Conservation (phyloP, 257 asterid species). For the Nicotiana tabacum region DNA sequence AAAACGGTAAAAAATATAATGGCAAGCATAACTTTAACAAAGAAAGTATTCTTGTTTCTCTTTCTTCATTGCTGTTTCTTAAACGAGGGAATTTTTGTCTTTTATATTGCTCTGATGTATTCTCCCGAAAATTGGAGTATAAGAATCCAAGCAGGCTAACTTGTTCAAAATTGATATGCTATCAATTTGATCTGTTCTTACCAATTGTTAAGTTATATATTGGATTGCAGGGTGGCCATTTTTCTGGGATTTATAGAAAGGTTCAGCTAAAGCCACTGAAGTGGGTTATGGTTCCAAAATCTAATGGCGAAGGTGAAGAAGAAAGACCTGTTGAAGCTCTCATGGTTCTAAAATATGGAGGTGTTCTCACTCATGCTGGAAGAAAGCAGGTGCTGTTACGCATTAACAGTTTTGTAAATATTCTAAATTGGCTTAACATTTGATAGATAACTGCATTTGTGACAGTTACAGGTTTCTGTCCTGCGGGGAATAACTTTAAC, state of each 20-base stretch:
- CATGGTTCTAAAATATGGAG: conserved; percentile 97
- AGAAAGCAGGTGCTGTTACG: conserved; percentile 66
- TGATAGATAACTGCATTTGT: no score
- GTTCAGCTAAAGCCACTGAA: conserved; percentile 93
- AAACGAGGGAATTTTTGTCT: background rate
- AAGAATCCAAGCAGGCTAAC: background rate
- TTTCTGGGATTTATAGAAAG: conserved; percentile 94
- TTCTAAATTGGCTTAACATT: no score
- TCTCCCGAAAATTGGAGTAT: no score
- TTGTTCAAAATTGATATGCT: background rate
- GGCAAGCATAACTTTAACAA: background rate
- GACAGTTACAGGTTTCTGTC: background rate
- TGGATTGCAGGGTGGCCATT: conserved; percentile 85
- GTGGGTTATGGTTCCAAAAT: conserved; percentile 75
- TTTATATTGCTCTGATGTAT: no score
- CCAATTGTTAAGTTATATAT: conserved; percentile 9
- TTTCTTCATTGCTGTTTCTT: background rate
- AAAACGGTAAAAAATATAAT: background rate
- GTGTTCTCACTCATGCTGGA: conserved; percentile 99
- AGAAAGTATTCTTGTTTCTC: background rate
- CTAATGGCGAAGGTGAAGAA: conserved; percentile 85
- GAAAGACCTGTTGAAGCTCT: conserved; percentile 91
- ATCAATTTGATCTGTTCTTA: background rate
- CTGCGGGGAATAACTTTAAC: background rate
- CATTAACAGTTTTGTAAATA: background rate